A percentile compares a stretch with the other conserved stretches of the same genome.
Evolutionary conservation across 768 basidiomycete species (phyloP).

Genomic region (Termitomyces sp.): DNA sequence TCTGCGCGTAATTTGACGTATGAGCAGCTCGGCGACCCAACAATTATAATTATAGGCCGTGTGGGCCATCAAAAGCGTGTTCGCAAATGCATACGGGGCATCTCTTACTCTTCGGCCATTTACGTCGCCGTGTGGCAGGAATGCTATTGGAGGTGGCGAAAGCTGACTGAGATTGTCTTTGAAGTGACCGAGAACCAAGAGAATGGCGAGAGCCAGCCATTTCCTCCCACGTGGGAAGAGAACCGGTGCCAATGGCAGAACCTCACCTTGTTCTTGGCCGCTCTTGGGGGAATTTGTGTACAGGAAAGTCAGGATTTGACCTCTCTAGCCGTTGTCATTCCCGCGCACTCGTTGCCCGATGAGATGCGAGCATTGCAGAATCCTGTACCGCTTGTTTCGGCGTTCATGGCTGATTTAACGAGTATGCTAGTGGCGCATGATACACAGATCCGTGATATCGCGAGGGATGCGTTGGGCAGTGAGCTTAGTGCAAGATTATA

Average conservation of each 20-base stretch:
- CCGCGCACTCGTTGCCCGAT: constrained; percentile 59
- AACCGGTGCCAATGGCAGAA: constrained; percentile 82
- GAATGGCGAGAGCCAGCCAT: constrained; percentile 19
- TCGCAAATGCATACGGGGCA: constrained; percentile 59
- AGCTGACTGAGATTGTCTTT: constrained; percentile 54
- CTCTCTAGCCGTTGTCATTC: constrained; percentile 49
- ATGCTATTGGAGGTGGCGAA: constrained; percentile 70
- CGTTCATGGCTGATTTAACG: constrained; percentile 66
- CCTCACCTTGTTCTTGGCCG: constrained; percentile 69
- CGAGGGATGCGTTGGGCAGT: constrained; percentile 72
- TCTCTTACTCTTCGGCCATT: constrained; percentile 59
- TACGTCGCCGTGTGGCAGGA: constrained; percentile 82
- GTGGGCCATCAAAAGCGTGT: constrained; percentile 77
- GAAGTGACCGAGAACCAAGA: constrained; percentile 28
- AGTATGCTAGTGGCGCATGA: constrained; percentile 59
- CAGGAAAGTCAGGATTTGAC: constrained; percentile 44
- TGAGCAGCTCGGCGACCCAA: constrained; percentile 75
- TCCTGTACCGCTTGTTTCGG: constrained; percentile 51
- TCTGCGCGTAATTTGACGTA: constrained; percentile 70
- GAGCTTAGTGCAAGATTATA: constrained; percentile 74
- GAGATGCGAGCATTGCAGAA: constrained; percentile 60
- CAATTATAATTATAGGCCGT: constrained; percentile 65
- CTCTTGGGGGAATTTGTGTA: constrained; percentile 63
- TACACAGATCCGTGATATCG: constrained; percentile 67
- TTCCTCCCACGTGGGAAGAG: constrained; percentile 38